Base-by-base conservation (phyloP, 2,329 filamentous ascomycete genomes). In the Pseudopithomyces maydicus region DNA sequence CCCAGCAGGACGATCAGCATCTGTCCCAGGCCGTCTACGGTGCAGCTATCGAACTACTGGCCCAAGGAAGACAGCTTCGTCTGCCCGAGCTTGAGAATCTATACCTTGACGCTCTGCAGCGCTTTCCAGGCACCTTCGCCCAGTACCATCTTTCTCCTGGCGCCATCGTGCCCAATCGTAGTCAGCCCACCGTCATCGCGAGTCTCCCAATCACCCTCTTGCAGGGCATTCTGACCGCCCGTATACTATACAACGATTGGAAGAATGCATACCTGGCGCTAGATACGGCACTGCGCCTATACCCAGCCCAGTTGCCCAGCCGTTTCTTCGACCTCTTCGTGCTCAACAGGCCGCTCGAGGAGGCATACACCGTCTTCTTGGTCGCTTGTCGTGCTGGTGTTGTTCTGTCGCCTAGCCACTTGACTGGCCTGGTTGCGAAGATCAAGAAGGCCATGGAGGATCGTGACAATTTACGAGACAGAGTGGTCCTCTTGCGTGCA, bases 211-310 rank as follows among this genome's bases (percentile, higher is more conserved):
- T 78, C 17, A 66, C 70, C 20, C 69, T 84, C 11, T 68, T 84
- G 2, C 79, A 81, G 58, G 79, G 80, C 6, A 83, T 84, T 43
- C 66, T 79, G 42, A 78, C 74, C 1, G 82, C 82, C 3, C 77
- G 82, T 41, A 58, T 83, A 2, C 63, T 80, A 4, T 65, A 73
- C 32, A 76, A 79, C 17, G 79, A 83, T 50, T 80, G 80, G 71
- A 75, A 70, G 36, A 76, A 74, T 10, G 80, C 81, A 1, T 85
- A 84, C 57, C 72, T 84, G 17, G 78, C 75, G 4, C 69, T 84
- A 2, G 82, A 85, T 63, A 79, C 79, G 10, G 73, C 74, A 2
- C 66, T 83, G 6, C 75, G 82, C 23, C 70, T 84, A 6, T 79
- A 76, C 55, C 82, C 82, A 1, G 74, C 73, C 0, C 68, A 74